Evolutionary conservation across 1,284 basidiomycete species (phyloP), one percentile per base, ranked within the genome.

Genomic region (Tilletia indica): DNA sequence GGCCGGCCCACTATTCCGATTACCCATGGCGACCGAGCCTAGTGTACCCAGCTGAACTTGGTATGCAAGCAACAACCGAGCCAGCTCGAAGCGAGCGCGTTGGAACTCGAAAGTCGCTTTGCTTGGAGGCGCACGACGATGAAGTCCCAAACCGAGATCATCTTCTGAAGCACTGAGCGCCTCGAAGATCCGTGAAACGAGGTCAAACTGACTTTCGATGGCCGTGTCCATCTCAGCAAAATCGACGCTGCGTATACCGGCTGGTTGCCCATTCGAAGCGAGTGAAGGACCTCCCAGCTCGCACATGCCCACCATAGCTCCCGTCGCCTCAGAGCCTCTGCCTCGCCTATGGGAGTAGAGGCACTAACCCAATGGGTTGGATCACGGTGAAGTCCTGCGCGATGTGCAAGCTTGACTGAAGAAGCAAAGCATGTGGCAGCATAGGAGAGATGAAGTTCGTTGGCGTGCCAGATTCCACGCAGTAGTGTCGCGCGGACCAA

Each of bases 331-430:
- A 63, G 34, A n/a, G 77, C 78, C 68, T 80, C 75, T 14, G 77
- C 74, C 64, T 81, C 80, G 69, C 76, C 75, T 68, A 73, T 77
- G 34, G 77, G 73, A 74, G 78, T 81, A 2, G 38, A 2, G 74
- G 51, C 12, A 8, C 12, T 72, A 1, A 72, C 73, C 77, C 78
- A 80, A 51, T 80, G 77, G 51, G 71, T 72, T 8, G 79, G 75
- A 47, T 81, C 80, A 5, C 77, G 72, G 49, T 81, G 77, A 16
- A 81, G 71, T 58, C 78, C 78, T 48, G 80, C 80, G 16, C 78
- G 77, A 63, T 80, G 76, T 0, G 80, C 79, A 6, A 81, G 73
- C 16, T 78, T 75, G 11, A 77, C 72, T 25, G 80, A 75, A 34
- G 73, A 67, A 16, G 78, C 75, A 61, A 80, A 79, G 72, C 79